phyloP scores from a whole-genome alignment of 1,284 basidiomycete species.

The Malassezia nana region DNA sequence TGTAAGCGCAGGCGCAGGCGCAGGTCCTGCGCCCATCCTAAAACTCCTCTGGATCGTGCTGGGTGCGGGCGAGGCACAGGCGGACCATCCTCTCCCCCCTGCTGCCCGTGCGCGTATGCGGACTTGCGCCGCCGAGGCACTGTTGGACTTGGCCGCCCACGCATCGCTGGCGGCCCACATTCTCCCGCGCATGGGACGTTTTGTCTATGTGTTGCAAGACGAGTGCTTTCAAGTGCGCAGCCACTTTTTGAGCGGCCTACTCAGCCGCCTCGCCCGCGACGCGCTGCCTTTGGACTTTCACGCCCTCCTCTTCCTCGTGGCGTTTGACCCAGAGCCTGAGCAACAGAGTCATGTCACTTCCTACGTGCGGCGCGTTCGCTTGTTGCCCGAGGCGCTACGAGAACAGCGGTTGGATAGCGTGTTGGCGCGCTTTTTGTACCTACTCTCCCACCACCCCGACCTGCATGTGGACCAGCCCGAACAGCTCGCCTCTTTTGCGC shows the following conservation, averaged over 20 bases:
- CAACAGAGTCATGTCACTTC: slow-evolving; percentile 26
- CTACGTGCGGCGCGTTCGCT: slow-evolving; percentile 17
- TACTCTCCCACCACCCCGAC: slow-evolving; percentile 89
- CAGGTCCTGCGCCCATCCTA: slow-evolving; percentile 27
- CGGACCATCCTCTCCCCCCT: slow-evolving; percentile 23
- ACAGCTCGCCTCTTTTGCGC: slow-evolving; percentile 53
- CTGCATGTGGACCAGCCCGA: slow-evolving; percentile 65
- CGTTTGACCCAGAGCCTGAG: slow-evolving; percentile 73
- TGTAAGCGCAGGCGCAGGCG: not conserved
- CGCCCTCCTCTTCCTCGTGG: slow-evolving; percentile 72
- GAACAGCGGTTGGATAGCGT: slow-evolving; percentile 59
- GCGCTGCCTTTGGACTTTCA: slow-evolving; percentile 67
- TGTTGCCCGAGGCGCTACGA: slow-evolving; percentile 17
- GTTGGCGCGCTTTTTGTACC: slow-evolving; percentile 72
- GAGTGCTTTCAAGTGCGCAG: slow-evolving; percentile 75
- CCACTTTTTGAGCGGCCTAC: slow-evolving; percentile 65
- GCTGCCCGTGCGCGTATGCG: slow-evolving; percentile 54
- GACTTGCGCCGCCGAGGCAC: slow-evolving; percentile 66
- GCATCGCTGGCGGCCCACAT: slow-evolving; percentile 56
- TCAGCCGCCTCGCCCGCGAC: slow-evolving; percentile 56
- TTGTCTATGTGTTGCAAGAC: slow-evolving; percentile 74
- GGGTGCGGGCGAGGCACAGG: slow-evolving; percentile 24
- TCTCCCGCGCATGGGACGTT: slow-evolving; percentile 50
- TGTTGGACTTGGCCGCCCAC: slow-evolving; percentile 68
- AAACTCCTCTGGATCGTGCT: slow-evolving; percentile 30